A percentile compares a stretch with the other conserved stretches of the same genome.
Conservation (phyloP, 2,329 filamentous ascomycete genomes). For the Helminthosporium solani region DNA sequence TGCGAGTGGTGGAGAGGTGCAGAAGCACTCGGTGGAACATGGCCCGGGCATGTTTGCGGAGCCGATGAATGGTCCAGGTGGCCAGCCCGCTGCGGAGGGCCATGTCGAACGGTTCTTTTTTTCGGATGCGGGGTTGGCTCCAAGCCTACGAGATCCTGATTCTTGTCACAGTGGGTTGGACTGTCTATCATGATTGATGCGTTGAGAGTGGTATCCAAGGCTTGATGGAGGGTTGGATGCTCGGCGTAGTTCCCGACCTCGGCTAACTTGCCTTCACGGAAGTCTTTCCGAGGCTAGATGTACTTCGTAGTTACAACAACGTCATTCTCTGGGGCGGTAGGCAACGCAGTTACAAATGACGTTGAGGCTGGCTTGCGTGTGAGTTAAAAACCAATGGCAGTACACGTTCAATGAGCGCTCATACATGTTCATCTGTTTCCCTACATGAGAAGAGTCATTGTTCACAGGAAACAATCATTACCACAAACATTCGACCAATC, state of each 20-base stretch:
- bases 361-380: no score
- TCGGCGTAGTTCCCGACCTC: constrained; percentile 1
- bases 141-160: not conserved
- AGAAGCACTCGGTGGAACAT: constrained; percentile 9
- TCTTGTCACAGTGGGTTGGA: not conserved
- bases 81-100: not conserved
- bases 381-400: no score
- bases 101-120: not conserved
- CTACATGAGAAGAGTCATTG: no score
- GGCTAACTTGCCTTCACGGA: not conserved
- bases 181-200: not conserved
- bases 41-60: constrained; percentile 4
- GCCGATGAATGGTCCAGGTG: not conserved
- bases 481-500: no score
- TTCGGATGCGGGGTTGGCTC: not conserved
- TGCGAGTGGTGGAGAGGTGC: constrained; percentile 3
- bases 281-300: no score
- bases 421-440: no score
- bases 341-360: no score
- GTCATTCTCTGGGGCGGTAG: no score
- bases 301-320: no score
- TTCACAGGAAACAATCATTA: no score
- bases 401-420: no score
- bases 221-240: not conserved
- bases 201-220: not conserved